Conservation (phyloP, 306 rosid genomes). For the Ormosia semicastrata region DNA sequence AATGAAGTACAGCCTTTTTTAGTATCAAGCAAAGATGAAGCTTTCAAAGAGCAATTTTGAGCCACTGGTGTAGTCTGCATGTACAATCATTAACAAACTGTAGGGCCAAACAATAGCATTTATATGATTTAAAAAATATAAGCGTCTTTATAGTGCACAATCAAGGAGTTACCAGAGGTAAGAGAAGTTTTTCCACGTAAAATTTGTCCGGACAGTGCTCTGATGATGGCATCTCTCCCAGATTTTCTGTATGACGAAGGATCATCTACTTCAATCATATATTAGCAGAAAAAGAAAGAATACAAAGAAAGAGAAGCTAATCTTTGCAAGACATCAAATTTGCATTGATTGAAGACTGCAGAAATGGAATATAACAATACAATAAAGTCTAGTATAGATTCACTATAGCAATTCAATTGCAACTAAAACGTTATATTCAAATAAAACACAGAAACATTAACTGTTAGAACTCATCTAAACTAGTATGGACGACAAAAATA, state of each 20-base stretch:
- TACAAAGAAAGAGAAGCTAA: slow-evolving; percentile 4
- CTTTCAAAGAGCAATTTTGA: slow-evolving; percentile 39
- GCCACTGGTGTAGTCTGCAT: slow-evolving; percentile 49
- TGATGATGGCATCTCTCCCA: slow-evolving; percentile 37
- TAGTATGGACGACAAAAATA: background rate
- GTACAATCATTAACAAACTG: slow-evolving; percentile 33
- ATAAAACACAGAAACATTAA: background rate
- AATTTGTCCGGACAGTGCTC: slow-evolving; percentile 36
- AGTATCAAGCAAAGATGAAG: slow-evolving; percentile 34
- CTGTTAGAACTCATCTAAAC: background rate
- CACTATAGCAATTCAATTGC: slow-evolving; percentile 13
- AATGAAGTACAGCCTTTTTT: slow-evolving; percentile 37
- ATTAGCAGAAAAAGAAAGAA: slow-evolving; percentile 5
- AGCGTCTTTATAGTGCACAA: slow-evolving; percentile 2
- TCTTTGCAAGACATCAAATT: slow-evolving; percentile 28
- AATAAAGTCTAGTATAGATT: background rate
- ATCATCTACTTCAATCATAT: slow-evolving; percentile 20
- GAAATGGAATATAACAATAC: background rate
- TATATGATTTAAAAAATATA: slow-evolving; percentile 7
- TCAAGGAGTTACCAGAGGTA: slow-evolving; percentile 44
- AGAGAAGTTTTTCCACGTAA: slow-evolving; percentile 38
- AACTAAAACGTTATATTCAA: background rate
- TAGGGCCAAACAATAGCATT: slow-evolving; percentile 18
- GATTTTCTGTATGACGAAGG: slow-evolving; percentile 39
- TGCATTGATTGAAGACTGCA: slow-evolving; percentile 20